Conservation (phyloP, 257 asterid species). For the Solanum commersonii region DNA sequence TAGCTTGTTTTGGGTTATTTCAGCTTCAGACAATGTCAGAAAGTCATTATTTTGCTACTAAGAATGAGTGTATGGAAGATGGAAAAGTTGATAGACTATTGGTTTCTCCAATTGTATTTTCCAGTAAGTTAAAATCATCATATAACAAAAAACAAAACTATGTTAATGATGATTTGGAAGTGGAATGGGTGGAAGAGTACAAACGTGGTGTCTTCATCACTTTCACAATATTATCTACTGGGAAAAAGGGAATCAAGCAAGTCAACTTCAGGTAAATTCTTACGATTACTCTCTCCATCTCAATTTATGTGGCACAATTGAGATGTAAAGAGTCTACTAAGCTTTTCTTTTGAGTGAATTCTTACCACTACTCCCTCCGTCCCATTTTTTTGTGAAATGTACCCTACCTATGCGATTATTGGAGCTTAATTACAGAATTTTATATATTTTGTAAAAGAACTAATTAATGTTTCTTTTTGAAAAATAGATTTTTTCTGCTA, state of each 20-base stretch:
- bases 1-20: background rate
- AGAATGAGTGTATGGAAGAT: slow-evolving; percentile 3
- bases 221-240: slow-evolving; percentile 8
- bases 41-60: slow-evolving; percentile 2
- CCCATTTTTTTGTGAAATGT: background rate
- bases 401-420: background rate
- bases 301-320: no score
- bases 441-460: background rate
- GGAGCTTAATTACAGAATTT: background rate
- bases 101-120: slow-evolving; percentile 24
- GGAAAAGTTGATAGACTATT: slow-evolving; percentile 5
- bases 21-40: slow-evolving; percentile 31
- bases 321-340: no score
- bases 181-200: slow-evolving; percentile 34
- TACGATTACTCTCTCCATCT: background rate
- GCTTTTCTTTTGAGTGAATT: background rate
- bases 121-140: slow-evolving; percentile 9
- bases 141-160: slow-evolving; percentile 7
- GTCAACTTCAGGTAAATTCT: slow-evolving; percentile 34
- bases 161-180: background rate
- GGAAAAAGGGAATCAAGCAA: slow-evolving; percentile 23
- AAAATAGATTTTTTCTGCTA: background rate
- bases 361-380: background rate
- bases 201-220: slow-evolving; percentile 34
- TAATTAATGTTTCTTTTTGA: background rate